Evolutionary conservation across 208 protist species (phyloP), one percentile per base, ranked within the genome.

Genomic region (Acanthamoeba lenticulata): DNA sequence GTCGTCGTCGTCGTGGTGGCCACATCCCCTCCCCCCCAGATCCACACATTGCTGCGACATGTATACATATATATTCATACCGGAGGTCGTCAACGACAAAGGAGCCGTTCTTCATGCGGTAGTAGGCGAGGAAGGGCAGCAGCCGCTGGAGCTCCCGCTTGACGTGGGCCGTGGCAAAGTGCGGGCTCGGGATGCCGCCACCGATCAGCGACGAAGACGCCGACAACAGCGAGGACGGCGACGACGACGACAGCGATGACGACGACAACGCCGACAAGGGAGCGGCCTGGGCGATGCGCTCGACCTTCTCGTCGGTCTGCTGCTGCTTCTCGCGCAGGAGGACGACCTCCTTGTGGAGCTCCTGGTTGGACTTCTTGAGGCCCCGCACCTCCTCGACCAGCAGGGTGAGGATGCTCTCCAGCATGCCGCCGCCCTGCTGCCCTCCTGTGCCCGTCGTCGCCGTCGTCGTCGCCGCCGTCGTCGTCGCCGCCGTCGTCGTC

Each of bases 371-470:
- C 44, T 86, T 86, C 44, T 57, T 49, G 27, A 86, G 44, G 27
- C 36, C 77, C n/a, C 77, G 77, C 77, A 86, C 45, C 77, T 86
- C 77, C 9, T 86, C 77, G n/a, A 86, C 45, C 7, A 86, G 77
- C 34, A 86, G 77, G n/a, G 77, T 86, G 21, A 86, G 77, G 13
- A 86, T 40, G 29, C 77, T 86, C 77, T 86, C 77, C 44, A 86
- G 77, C 77, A 86, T 86, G 44, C 77, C 77, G 19, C 44, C 44
- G 9, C 9, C 13, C 62, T 72, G 62, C 44, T 60, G 42, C 67
- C 29, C 67, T 5, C 40, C 36, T 34, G 0, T 7, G 74, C 24
- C 19, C 7, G 72, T 32, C 17, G 29, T 27, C 38, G 5, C 40
- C 40, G 77, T 42, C 13, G 29, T 86, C 44, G 45, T 40, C 36